Evolutionary conservation across 495 filamentous ascomycete genomes (phyloP).

Genomic region (Hyaloscypha hepaticicola): DNA sequence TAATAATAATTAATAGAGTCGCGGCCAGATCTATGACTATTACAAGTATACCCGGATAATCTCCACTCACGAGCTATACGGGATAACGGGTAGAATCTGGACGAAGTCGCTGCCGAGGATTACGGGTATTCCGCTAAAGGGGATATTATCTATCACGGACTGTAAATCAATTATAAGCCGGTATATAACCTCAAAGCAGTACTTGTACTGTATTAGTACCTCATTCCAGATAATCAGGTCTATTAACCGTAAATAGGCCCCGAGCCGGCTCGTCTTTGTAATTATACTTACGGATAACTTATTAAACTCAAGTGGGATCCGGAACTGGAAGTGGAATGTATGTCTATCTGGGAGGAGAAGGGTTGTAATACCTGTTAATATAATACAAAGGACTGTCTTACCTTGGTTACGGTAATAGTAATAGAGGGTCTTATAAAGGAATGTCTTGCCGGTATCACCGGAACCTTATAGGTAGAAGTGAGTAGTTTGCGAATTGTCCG

Average conservation of each 20-base stretch:
- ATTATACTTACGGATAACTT: conserved; percentile 18
- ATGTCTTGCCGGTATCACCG: conserved; percentile 23
- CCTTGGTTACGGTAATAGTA: conserved; percentile 18
- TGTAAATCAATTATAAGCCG: no score
- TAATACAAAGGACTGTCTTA: conserved; percentile 27
- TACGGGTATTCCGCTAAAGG: conserved; percentile 4
- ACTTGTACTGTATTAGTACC: background rate
- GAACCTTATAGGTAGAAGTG: conserved; percentile 25
- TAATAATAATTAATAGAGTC: no score
- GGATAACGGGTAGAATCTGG: conserved; percentile 6
- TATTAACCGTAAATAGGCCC: background rate
- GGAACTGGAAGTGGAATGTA: conserved; percentile 22
- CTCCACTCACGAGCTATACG: background rate
- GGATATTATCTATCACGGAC: conserved; percentile 5
- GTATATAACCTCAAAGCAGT: no score
- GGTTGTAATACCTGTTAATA: conserved; percentile 24
- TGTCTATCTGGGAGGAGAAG: conserved; percentile 19
- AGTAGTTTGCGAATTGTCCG: conserved; percentile 2
- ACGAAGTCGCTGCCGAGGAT: conserved; percentile 8
- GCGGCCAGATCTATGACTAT: conserved; percentile 1
- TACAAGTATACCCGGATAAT: conserved; percentile 6
- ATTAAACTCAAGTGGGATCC: conserved; percentile 24
- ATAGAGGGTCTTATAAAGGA: conserved; percentile 25
- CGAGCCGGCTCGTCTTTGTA: conserved; percentile 12
- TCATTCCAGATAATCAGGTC: conserved; percentile 13